Base-by-base conservation (phyloP, 805 yeast genomes). In the Wickerhamiella australiensis region DNA sequence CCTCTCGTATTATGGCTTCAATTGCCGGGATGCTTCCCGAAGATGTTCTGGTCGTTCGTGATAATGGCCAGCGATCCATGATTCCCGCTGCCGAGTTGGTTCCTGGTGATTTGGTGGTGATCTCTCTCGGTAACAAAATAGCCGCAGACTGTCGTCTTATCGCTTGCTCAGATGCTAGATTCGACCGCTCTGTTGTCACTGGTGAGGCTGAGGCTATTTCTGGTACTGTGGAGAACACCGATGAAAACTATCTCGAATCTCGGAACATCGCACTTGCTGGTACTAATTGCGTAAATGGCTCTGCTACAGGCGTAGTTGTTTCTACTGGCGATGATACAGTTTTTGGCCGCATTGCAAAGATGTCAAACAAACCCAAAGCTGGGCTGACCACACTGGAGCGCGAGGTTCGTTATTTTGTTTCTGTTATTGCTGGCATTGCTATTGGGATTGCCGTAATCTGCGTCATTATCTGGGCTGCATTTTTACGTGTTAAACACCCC, bases 291-390 rank as follows among this genome's bases (percentile, higher is more conserved):
- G 78, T 95, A 58, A 94, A 86, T 63, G 97, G 97, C 25, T 87
- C 83, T 60, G 97, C 96, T 13, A 62, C 82, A 1, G 96, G 96
- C 54, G 74, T 88, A 40, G 96, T 88, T 20, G 75, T 90, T 40
- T 94, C 87, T 6, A 90, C 95, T 2, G 94, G 94, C 37, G 71
- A 76, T 35, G 76, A 79, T 54, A 88, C 96, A 2, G 95, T 90
- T 35, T 85, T 88, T 67, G 97, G 97, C 48, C 72, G 82, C 38
- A 96, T 88, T 13, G 90, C 86, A 61, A 88, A 83, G 59, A 85
- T 88, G 94, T 84, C 90, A 90, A 75, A 81, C 26, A 90, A 87
- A 63, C 96, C 96, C 47, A 88, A 88, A 67, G 90, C 96, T 20
- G 96, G 96, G 1, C 71, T 88, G 55, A 96, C 90, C 67, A 45